A percentile compares a stretch with the other conserved stretches of the same genome.
Evolutionary conservation across 352 stramenopile species (phyloP).

Genomic region (Phytophthora kernoviae): DNA sequence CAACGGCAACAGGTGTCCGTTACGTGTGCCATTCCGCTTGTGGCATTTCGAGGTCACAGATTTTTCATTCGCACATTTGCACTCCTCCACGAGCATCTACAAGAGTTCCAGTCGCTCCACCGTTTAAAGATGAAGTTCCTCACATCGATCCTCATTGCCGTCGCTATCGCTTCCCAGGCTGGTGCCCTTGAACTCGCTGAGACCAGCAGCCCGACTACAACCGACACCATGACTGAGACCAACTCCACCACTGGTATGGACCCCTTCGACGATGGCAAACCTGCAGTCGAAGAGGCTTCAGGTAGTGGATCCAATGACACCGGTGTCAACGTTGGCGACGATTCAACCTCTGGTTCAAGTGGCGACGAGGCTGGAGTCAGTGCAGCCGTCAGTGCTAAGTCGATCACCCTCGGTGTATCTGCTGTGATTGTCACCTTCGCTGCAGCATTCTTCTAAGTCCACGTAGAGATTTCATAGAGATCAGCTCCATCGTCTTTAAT

Average conservation of each 20-base stretch:
- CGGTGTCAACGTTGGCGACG: conserved; percentile 19
- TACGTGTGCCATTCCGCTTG: background rate
- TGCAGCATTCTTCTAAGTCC: conserved; percentile 28
- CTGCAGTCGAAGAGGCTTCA: background rate
- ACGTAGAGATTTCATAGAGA: conserved; percentile 1
- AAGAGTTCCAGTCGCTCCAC: background rate
- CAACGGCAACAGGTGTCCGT: background rate
- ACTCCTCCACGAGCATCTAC: background rate
- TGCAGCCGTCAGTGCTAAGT: conserved; percentile 22
- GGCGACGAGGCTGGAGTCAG: background rate
- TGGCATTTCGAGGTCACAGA: background rate
- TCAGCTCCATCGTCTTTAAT: conserved; percentile 32
- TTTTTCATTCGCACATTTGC: background rate
- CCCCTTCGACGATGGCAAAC: conserved; percentile 1
- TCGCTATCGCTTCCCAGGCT: conserved; percentile 19
- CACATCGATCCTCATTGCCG: conserved; percentile 30
- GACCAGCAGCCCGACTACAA: background rate
- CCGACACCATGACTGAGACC: background rate
- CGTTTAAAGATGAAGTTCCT: conserved; percentile 39
- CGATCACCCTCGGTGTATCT: conserved; percentile 20
- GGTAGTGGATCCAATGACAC: conserved; percentile 18
- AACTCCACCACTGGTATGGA: background rate
- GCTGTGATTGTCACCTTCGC: conserved; percentile 18
- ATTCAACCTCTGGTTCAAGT: conserved; percentile 3
- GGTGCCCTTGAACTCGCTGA: background rate